phyloP scores from a whole-genome alignment of 1,139 yeast species.

The Sugiyamaella novakii region DNA sequence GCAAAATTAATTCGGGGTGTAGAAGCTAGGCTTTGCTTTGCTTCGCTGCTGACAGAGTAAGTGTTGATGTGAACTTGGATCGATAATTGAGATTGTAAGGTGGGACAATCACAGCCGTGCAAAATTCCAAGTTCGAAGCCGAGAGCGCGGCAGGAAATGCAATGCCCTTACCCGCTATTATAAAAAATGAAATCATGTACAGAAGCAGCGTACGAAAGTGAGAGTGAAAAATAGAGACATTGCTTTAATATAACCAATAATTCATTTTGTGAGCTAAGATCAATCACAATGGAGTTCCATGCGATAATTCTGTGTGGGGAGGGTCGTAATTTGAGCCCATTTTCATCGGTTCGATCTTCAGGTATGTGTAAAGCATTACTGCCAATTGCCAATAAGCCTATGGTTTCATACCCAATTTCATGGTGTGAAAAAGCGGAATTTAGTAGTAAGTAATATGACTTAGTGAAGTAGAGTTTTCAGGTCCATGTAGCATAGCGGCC shows the following conservation, averaged over 20 bases:
- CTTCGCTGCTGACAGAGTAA: no score
- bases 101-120: not conserved
- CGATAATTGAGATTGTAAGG: no score
- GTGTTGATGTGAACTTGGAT: no score
- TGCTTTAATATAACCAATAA: no score
- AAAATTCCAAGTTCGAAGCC: not conserved
- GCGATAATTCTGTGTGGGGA: constrained; percentile 88
- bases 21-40: no score
- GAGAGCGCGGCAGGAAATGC: not conserved
- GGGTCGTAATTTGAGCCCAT: constrained; percentile 73
- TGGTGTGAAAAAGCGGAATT: constrained; percentile 84
- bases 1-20: no score
- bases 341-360: constrained; percentile 54
- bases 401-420: constrained; percentile 82
- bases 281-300: constrained; percentile 76
- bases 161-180: not conserved
- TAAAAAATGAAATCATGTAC: not conserved
- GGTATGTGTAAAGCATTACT: constrained; percentile 81
- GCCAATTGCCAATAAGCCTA: constrained; percentile 89
- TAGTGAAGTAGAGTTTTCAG: no score
- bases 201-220: constrained; percentile 1
- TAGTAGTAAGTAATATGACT: constrained; percentile 27
- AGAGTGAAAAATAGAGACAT: not conserved
- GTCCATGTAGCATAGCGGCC: no score
- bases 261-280: not conserved